Evolutionary conservation across 306 rosid species (phyloP), one percentile per base, ranked within the genome.

Genomic region (Myrica gale): DNA sequence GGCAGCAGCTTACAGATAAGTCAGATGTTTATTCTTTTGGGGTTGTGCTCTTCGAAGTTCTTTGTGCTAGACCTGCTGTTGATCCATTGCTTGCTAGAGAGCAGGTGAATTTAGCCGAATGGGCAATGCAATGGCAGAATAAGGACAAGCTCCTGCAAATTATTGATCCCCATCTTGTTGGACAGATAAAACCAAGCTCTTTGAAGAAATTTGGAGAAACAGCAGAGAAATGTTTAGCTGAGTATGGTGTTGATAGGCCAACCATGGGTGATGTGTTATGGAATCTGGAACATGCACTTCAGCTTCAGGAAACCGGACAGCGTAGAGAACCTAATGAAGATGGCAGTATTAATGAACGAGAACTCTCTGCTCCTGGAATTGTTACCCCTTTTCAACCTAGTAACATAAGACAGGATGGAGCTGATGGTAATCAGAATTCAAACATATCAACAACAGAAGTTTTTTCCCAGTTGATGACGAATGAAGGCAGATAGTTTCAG

Each of bases 1-100:
- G 99, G 82, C 99, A 96, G 84, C 99, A 96, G 72, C 92, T 96
- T 4, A 96, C 99, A 0, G 98, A 92, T 84, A 96, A 96, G 79
- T 96, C 97, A 0, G 98, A 96, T 82, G 91, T 96, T 65, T 96
- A 96, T 84, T 96, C 99, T 9, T 96, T 92, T 63, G 99, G 98
- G 52, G 97, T 96, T 69, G 98, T 96, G 79, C 99, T 92, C 15
- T 89, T 90, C 21, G 99, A 96, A 81, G 96, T 92, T 74, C 96
- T 96, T 68, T 90, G 97, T 70, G 98, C 96, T 7, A 86, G 99
- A 66, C 91, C 99, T 43, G 99, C 97, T 46, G 98, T 96, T 75
- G 98, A 96, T 85, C 94, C 97, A 55, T 87, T 86, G 80, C 87
- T 96, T 50, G 58, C 90, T 0, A 85, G 97, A 70, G 96, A 96